A percentile compares a stretch with the other conserved stretches of the same genome.
phyloP scores from a whole-genome alignment of 345 rosid species.

The Dipteronia dyeriana region DNA sequence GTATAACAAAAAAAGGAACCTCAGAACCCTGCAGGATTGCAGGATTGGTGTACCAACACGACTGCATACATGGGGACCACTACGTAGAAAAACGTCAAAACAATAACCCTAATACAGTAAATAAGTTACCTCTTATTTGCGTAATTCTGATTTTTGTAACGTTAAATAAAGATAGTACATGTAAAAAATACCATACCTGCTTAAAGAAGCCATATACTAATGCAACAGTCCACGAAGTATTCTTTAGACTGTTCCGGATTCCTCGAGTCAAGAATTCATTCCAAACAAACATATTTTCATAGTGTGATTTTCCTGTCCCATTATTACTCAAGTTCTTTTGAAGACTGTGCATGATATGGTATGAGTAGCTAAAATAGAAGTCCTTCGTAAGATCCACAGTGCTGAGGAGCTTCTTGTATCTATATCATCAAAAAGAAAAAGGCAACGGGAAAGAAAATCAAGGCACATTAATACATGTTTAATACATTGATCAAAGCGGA shows the following conservation, averaged over 20 bases:
- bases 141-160: neutral
- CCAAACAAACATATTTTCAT: constrained; percentile 94
- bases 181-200: constrained; percentile 55
- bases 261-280: constrained; percentile 83
- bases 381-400: constrained; percentile 91
- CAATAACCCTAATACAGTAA: neutral
- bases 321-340: constrained; percentile 65
- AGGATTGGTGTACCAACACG: neutral
- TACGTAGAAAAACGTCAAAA: neutral
- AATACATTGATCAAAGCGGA: constrained; percentile 19
- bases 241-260: constrained; percentile 62
- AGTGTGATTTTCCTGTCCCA: constrained; percentile 46
- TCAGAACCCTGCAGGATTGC: neutral
- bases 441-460: constrained; percentile 27
- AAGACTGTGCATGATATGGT: constrained; percentile 77
- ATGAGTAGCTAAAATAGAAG: constrained; percentile 98
- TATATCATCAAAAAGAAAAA: constrained; percentile 45
- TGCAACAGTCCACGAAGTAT: constrained; percentile 88
- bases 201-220: constrained; percentile 91
- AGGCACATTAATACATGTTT: constrained; percentile 34
- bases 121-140: neutral
- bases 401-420: constrained; percentile 98
- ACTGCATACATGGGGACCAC: neutral
- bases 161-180: neutral
- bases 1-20: neutral